These are phyloP conservation scores for Fusarium longipes DNA, from an alignment of 2,329 filamentous ascomycete species.

Conservation along the genomic window DNA sequence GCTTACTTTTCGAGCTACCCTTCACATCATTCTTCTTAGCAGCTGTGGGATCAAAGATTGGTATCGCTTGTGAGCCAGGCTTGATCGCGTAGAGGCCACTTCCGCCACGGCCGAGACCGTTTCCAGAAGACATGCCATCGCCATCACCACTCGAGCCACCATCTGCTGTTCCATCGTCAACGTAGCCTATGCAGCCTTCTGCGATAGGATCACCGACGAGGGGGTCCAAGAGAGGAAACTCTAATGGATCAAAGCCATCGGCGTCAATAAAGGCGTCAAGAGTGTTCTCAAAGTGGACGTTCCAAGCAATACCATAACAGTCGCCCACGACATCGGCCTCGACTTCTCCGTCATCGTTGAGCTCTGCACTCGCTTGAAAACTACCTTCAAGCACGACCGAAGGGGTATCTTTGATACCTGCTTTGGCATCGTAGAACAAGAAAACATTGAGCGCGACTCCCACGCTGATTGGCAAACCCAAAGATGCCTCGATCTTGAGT, in stretches of 20 bases:
- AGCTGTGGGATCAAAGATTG: not conserved
- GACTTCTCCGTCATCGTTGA: not conserved
- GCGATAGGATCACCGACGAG: constrained; percentile 14
- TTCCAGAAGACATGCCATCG: constrained; percentile 1
- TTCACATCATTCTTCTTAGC: not conserved
- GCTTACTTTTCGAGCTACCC: not conserved
- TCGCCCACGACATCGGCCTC: not conserved
- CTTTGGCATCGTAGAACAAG: not conserved
- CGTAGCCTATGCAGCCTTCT: constrained; percentile 10
- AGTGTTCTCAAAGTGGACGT: constrained; percentile 14
- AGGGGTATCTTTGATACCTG: constrained; percentile 2
- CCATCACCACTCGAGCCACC: not conserved
- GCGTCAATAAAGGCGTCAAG: not conserved
- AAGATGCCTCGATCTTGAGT: not conserved
- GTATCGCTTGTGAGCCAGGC: not conserved
- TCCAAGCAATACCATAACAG: constrained; percentile 18
- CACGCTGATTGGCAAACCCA: not conserved
- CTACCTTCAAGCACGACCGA: constrained; percentile 2
- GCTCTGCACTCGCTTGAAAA: not conserved
- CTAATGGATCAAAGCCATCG: too few relatives aligned
- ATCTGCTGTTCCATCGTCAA: constrained; percentile 3
- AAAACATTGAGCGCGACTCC: not conserved
- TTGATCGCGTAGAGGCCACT: not conserved
- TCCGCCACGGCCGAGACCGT: not conserved
- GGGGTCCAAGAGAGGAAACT: too few relatives aligned